A percentile compares a stretch with the other conserved stretches of the same genome.
These are phyloP conservation scores for Macrotyloma uniflorum DNA, from an alignment of 306 rosid genomes.

Conservation along the genomic window DNA sequence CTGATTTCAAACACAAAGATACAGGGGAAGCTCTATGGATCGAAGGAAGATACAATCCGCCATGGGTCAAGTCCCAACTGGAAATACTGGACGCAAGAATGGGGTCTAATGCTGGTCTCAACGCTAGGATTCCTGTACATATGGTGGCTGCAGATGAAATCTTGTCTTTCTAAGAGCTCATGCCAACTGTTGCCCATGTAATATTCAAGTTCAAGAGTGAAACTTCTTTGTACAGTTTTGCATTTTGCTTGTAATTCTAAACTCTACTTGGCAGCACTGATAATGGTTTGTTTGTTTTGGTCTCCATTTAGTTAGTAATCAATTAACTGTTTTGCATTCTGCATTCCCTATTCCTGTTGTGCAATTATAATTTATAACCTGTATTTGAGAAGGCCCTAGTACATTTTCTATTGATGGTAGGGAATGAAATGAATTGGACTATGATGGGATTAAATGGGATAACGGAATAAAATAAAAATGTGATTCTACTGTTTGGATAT, in stretches of 20 bases:
- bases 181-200: slow-evolving; percentile 4
- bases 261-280: neutral
- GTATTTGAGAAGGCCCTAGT: neutral
- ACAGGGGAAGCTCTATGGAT: slow-evolving; percentile 95
- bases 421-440: no score
- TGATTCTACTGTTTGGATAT: no score
- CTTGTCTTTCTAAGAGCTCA: slow-evolving; percentile 48
- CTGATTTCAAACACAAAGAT: slow-evolving; percentile 94
- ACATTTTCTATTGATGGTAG: neutral
- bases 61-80: slow-evolving; percentile 89
- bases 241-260: slow-evolving; percentile 21
- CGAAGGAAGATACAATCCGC: slow-evolving; percentile 77
- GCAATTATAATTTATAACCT: neutral
- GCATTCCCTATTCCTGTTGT: neutral
- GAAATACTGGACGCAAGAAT: slow-evolving; percentile 70
- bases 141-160: slow-evolving; percentile 48
- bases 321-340: neutral
- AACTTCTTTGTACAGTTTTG: slow-evolving; percentile 41
- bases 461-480: no score
- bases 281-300: neutral
- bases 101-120: slow-evolving; percentile 57
- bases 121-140: slow-evolving; percentile 50
- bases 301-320: neutral
- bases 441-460: no score
- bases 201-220: neutral